These are phyloP conservation scores for Euphorbia neoarborescens DNA, from an alignment of 441 rosid species.

Conservation along the genomic window DNA sequence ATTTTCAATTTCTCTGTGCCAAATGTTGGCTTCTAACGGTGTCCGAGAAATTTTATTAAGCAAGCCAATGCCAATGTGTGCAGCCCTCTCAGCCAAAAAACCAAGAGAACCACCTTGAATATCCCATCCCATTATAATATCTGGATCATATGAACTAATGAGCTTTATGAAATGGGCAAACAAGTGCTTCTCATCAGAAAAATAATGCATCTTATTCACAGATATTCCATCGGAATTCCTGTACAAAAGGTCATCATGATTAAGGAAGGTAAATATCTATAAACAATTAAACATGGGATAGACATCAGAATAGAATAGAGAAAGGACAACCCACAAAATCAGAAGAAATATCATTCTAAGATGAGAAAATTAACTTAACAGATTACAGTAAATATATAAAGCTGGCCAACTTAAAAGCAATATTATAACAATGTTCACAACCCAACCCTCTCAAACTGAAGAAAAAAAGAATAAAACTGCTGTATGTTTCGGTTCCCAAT, in stretches of 20 bases:
- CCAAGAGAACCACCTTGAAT: constrained; percentile 92
- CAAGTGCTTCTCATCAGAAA: constrained; percentile 62
- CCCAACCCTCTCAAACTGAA: background rate
- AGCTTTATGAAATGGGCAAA: constrained; percentile 47
- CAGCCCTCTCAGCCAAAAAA: constrained; percentile 93
- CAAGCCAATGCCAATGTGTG: constrained; percentile 80
- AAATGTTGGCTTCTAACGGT: constrained; percentile 37
- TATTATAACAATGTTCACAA: background rate
- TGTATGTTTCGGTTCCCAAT: background rate
- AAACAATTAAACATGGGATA: constrained; percentile 8
- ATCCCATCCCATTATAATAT: constrained; percentile 91
- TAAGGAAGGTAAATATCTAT: background rate
- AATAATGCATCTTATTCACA: constrained; percentile 47
- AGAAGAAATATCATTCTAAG: background rate
- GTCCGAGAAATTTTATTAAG: constrained; percentile 71
- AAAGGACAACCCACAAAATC: background rate
- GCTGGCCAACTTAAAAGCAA: background rate
- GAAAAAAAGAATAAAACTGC: no score
- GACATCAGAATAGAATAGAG: constrained; percentile 1
- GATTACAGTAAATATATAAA: background rate
- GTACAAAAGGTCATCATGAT: constrained; percentile 24
- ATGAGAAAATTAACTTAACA: background rate
- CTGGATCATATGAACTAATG: constrained; percentile 65
- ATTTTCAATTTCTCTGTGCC: constrained; percentile 28
- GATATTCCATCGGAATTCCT: constrained; percentile 74